Percentiles rank a stretch among this genome's conserved stretches.
Conservation (phyloP, 2,329 filamentous ascomycete genomes). For the Clarireedia homoeocarpa region DNA sequence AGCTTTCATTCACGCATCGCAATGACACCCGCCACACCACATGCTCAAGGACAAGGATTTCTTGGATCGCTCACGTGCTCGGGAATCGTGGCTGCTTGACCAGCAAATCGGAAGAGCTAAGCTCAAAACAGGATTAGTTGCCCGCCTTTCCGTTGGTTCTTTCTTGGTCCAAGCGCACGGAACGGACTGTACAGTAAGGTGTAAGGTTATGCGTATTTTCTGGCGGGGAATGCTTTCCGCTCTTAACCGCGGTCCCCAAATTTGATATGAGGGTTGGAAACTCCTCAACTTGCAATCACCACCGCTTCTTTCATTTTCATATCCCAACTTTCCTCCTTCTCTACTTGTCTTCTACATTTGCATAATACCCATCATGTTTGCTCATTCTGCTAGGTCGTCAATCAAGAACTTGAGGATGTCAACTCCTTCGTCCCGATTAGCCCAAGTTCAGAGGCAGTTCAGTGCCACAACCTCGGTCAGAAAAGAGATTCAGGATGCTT, state of each 20-base stretch:
- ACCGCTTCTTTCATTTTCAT: neutral
- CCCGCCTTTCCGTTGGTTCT: neutral
- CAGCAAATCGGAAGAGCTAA: neutral
- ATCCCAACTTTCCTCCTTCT: neutral
- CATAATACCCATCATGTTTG: slow-evolving; percentile 24
- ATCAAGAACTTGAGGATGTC: slow-evolving; percentile 17
- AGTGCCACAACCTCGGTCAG: slow-evolving; percentile 38
- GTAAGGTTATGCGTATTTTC: neutral
- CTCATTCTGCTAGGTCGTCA: slow-evolving; percentile 22
- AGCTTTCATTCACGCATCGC: no score
- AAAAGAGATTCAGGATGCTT: slow-evolving; percentile 78
- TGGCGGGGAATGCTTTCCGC: slow-evolving; percentile 1
- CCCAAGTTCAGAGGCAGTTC: slow-evolving; percentile 43
- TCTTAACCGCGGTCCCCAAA: slow-evolving; percentile 2
- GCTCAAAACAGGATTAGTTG: neutral
- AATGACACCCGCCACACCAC: neutral
- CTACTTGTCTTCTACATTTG: neutral
- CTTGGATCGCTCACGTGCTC: neutral
- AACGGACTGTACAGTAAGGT: neutral
- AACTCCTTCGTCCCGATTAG: slow-evolving; percentile 30
- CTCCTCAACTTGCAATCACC: neutral
- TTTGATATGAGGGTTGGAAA: neutral
- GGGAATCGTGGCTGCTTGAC: no score
- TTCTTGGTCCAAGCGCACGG: neutral
- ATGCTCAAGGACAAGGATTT: neutral